phyloP scores from a whole-genome alignment of 208 protist genomes.

The Acanthamoeba royreba region DNA sequence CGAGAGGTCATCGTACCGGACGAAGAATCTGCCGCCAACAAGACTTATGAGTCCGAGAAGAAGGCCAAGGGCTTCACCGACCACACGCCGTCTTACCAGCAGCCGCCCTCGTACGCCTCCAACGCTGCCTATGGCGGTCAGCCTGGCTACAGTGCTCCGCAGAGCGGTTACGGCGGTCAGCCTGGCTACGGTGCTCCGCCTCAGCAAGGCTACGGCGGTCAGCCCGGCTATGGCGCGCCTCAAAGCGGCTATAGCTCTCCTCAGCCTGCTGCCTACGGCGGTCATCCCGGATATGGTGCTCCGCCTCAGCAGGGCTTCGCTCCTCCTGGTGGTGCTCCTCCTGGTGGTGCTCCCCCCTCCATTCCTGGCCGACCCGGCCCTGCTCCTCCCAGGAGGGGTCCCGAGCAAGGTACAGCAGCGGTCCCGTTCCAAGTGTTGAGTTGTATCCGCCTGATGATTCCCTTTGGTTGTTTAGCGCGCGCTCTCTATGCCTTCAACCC shows the following conservation, averaged over 20 bases:
- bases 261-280: background rate
- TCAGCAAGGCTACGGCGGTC: background rate
- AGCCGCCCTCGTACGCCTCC: background rate
- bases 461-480: background rate
- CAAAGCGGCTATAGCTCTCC: background rate
- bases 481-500: background rate
- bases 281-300: background rate
- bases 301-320: background rate
- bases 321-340: background rate
- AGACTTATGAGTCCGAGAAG: background rate
- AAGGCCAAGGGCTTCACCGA: background rate
- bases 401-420: background rate
- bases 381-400: background rate
- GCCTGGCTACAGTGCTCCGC: background rate
- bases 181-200: background rate
- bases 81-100: background rate
- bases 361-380: background rate
- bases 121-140: background rate
- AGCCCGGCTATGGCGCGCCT: background rate
- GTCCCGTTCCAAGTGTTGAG: background rate
- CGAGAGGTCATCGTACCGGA: background rate
- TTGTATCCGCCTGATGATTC: background rate
- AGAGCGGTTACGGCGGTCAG: background rate
- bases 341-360: background rate
- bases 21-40: background rate